Base-by-base conservation (phyloP, 1,284 basidiomycete genomes). In the Moesziomyces parantarcticus region DNA sequence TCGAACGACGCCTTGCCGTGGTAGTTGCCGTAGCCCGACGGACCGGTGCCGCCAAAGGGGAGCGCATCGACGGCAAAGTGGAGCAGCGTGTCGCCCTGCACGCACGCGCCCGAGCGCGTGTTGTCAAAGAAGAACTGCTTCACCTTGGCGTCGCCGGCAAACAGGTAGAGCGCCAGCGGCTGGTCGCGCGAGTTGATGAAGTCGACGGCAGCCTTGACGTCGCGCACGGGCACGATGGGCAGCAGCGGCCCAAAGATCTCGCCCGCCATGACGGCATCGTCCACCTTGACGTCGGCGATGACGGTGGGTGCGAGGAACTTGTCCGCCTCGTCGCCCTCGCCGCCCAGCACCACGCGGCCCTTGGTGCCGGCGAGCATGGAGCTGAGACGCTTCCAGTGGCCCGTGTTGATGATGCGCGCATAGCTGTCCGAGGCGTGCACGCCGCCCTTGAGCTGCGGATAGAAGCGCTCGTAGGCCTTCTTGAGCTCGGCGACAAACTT, bases 201-300 rank as follows among this genome's bases (percentile, higher is more conserved):
- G 36, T 77, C 63, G 29, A 84, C 72, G 2, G 79, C 82, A 14
- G 74, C 64, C 46, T 77, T 56, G 40, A 80, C 55, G 41, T 73
- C 56, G 54, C 88, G 88, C 20, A 94, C 89, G 0, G 91, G 88
- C 0, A 96, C 86, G 52, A 97, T 87, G 7, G 92, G 90, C 21
- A 96, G 85, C 8, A 92, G 81, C 1, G 91, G 90, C 0, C 90
- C 91, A 79, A 92, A 94, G 90, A 83, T 88, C 87, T 89, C 94
- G 89, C 70, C 94, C 80, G 3, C 88, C 88, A 82, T 94, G 46
- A 84, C 56, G 10, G 79, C 41, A 52, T 86, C 92, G 64, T 89
- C 88, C 0, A 78, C 82, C 46, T 85, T 83, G 6, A 91, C 90
- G 68, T 91, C 87, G 59, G 86, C 87, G 39, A 93, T 87, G 25